Base-by-base conservation (phyloP, 768 basidiomycete genomes). In the Kockovaella imperatae region DNA sequence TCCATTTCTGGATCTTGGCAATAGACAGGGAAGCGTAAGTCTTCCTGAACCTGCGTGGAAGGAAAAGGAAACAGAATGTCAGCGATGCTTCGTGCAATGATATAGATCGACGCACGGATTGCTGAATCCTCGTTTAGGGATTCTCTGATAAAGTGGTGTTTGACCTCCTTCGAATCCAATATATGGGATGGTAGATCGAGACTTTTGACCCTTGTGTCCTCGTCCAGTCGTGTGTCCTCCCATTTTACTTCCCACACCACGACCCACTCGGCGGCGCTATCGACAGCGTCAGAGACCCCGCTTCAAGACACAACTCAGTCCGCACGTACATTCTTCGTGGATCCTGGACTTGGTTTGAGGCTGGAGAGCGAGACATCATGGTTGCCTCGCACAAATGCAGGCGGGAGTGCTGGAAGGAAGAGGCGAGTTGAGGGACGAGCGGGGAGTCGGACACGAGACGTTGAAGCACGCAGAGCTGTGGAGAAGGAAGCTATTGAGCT, bases 81-180 rank as follows among this genome's bases (percentile, higher is more conserved):
- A 31, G 6, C 24, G 20, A 6, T 24, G 49, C 43, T 31, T 4
- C 11, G 28, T 14, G 18, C 10, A 42, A 34, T 42, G 40, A 21
- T 28, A 41, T 23, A 32, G 3, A 57, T 5, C 17, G 21, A 78
- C 86, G 62, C 59, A 95, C 93, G 80, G 80, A 73, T 95, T 97
- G 50, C 83, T 79, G 71, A 97, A 97, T 38, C 95, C 95, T 39
- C 81, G 79, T 75, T 99, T 99, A 4, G 95, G 95, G 65, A 91
- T 86, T 35, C 82, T 75, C 54, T 87, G 83, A 4, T 86, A 83
- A 45, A 97, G 81, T 13, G 93, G 87, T 4, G 93, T 96, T 70
- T 96, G 93, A 54, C 95, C 95, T 67, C 95, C 95, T 72, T 96
- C 95, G 55, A 96, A 99, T 5, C 87, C 83, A 23, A 80, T 77